Evolutionary conservation across 768 basidiomycete genomes (phyloP).

Genomic region (Psilocybe tampanensis): DNA sequence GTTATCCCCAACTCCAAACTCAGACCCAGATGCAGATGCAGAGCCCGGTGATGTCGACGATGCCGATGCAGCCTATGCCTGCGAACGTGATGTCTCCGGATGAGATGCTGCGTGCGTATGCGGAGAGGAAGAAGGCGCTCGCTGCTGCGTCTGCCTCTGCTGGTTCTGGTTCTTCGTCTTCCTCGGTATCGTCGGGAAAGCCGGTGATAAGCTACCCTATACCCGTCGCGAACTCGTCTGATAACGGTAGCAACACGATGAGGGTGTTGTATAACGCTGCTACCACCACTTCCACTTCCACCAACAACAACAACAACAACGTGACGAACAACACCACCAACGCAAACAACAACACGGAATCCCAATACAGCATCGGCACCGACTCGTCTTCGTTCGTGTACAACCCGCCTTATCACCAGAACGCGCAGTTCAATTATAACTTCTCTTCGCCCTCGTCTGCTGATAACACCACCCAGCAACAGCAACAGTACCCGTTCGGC

Average conservation of each 20-base stretch:
- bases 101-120: constrained; percentile 71
- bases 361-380: neutral
- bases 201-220: constrained; percentile 25
- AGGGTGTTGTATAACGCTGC: constrained; percentile 24
- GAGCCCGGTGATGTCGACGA: constrained; percentile 34
- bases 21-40: constrained; percentile 6
- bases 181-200: too few species aligned
- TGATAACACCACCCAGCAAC: neutral
- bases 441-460: too few species aligned
- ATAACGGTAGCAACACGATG: constrained; percentile 11
- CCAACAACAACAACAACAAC: neutral
- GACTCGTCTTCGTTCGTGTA: neutral
- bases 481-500: constrained; percentile 17
- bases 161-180: too few species aligned
- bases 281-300: constrained; percentile 2
- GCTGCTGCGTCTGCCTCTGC: constrained; percentile 5
- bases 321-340: too few species aligned
- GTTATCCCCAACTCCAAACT: neutral
- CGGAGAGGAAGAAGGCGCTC: constrained; percentile 27
- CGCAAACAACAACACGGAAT: too few species aligned
- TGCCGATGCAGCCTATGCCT: constrained; percentile 34
- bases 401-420: neutral
- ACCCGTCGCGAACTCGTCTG: constrained; percentile 18
- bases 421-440: neutral
- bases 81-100: constrained; percentile 59